phyloP scores from a whole-genome alignment of 805 yeast genomes.

The Metschnikowia baotianmanensis region DNA sequence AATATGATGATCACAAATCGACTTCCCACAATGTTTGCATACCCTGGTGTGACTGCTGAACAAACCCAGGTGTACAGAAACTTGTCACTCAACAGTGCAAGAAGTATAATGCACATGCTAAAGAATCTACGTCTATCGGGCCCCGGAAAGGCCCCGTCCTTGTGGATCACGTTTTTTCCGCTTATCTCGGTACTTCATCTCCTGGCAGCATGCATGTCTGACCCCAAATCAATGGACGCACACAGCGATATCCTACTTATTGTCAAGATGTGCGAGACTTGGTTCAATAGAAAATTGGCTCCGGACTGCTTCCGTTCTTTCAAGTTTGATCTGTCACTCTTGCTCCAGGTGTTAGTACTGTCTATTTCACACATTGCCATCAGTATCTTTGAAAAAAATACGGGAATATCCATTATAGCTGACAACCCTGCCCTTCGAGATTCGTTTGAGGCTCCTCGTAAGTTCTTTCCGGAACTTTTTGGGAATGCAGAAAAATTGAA shows the following conservation, averaged over 20 bases:
- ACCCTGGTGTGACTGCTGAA: conserved; percentile 17
- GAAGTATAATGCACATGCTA: conserved; percentile 32
- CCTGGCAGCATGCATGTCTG: conserved; percentile 30
- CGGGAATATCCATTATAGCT: conserved; percentile 16
- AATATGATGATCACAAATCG: conserved; percentile 40
- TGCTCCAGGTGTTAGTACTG: conserved; percentile 21
- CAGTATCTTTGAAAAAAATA: conserved; percentile 21
- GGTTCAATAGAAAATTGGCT: conserved; percentile 12
- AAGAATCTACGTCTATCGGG: conserved; percentile 20
- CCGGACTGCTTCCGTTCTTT: conserved; percentile 1
- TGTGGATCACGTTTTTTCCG: conserved; percentile 35
- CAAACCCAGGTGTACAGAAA: conserved; percentile 24
- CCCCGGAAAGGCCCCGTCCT: conserved; percentile 22
- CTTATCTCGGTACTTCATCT: conserved; percentile 32
- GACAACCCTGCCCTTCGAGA: conserved; percentile 16
- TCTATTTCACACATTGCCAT: conserved; percentile 23
- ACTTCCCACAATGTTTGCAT: conserved; percentile 25
- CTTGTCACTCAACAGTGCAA: conserved; percentile 32
- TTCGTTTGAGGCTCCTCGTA: conserved; percentile 15
- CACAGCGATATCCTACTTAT: conserved; percentile 29
- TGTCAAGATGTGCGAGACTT: conserved; percentile 16
- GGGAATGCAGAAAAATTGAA: conserved; percentile 4
- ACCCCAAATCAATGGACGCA: conserved; percentile 29
- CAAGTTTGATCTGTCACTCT: conserved; percentile 8
- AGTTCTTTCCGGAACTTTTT: conserved; percentile 20